Percentiles rank a stretch among this genome's conserved stretches.
phyloP scores from a whole-genome alignment of 1,284 basidiomycete genomes.

The Leccinum pallidistipes region DNA sequence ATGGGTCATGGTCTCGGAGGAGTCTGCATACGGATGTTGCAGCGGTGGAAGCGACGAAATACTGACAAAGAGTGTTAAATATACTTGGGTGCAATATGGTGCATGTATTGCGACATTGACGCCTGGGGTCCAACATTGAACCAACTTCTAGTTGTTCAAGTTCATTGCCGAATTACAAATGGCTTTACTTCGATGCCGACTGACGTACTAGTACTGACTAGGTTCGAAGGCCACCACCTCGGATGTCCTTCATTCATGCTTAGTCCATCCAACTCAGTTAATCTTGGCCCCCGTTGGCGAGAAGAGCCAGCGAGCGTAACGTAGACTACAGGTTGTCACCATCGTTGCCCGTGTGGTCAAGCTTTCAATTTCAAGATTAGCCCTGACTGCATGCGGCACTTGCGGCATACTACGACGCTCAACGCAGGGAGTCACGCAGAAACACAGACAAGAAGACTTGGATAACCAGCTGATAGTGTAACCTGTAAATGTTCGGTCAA shows the following conservation, averaged over 20 bases:
- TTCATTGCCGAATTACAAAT: too few species aligned
- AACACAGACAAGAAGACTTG: neutral
- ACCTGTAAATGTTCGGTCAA: neutral
- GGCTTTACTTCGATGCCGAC: neutral
- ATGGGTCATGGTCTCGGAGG: constrained; percentile 6
- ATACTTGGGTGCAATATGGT: neutral
- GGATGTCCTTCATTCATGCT: too few species aligned
- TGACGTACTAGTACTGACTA: too few species aligned
- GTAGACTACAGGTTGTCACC: too few species aligned
- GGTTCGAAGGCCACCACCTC: neutral
- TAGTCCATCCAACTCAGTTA: too few species aligned
- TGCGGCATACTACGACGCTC: neutral
- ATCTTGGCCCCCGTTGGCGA: neutral
- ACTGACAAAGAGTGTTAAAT: neutral
- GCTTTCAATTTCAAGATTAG: too few species aligned
- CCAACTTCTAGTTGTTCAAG: neutral
- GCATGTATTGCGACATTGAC: too few species aligned
- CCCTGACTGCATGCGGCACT: neutral
- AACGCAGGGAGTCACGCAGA: neutral
- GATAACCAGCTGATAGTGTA: neutral
- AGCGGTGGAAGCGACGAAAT: neutral
- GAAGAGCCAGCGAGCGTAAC: neutral
- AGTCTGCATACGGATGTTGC: neutral
- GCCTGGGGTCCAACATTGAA: too few species aligned
- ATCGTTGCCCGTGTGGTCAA: neutral